phyloP scores from a whole-genome alignment of 106 monocot species.

The Platanthera zijinensis region DNA sequence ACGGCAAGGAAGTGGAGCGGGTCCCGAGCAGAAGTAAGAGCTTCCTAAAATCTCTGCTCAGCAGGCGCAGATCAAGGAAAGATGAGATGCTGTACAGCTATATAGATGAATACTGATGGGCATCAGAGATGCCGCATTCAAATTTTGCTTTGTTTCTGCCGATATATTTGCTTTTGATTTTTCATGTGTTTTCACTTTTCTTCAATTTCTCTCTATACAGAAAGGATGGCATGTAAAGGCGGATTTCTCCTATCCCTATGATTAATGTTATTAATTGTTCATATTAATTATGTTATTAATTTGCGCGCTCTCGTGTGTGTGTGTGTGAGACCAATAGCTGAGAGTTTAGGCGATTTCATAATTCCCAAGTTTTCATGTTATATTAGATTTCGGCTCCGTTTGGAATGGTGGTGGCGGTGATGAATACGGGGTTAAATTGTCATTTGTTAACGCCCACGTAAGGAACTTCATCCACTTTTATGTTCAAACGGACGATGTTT shows the following conservation, averaged over 20 bases:
- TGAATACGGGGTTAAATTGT: too few relatives aligned
- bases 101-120: conserved; percentile 62
- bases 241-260: background rate
- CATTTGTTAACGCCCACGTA: too few relatives aligned
- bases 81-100: conserved; percentile 57
- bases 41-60: conserved; percentile 69
- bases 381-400: too few relatives aligned
- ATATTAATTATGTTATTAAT: background rate
- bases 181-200: background rate
- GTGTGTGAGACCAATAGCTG: background rate
- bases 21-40: conserved; percentile 44
- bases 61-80: conserved; percentile 65
- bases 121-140: background rate
- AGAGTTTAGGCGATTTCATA: background rate
- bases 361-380: background rate
- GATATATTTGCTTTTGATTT: background rate
- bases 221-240: conserved; percentile 1
- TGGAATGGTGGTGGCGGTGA: too few relatives aligned
- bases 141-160: background rate
- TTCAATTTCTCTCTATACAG: conserved; percentile 3
- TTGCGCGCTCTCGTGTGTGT: too few relatives aligned
- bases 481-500: too few relatives aligned
- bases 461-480: too few relatives aligned
- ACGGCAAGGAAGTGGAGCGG: conserved; percentile 40
- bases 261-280: background rate